phyloP scores from a whole-genome alignment of 2,329 filamentous ascomycete genomes.

The Colletotrichum sublineola region DNA sequence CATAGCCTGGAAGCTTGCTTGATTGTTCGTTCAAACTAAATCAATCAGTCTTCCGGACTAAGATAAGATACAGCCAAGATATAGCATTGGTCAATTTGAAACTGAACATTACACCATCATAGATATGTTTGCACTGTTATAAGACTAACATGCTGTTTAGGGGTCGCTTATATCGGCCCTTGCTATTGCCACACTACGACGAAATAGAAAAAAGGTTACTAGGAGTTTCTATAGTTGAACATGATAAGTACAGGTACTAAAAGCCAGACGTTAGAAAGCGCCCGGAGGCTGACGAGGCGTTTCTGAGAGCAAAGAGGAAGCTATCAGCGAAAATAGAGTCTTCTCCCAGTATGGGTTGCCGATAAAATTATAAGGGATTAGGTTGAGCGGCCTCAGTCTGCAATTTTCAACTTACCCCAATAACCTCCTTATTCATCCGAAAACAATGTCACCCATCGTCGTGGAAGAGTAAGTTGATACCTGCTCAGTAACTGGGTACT shows the following conservation, averaged over 20 bases:
- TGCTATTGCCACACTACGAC: background rate
- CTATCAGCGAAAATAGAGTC: background rate
- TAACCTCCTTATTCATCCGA: background rate
- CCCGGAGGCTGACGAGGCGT: background rate
- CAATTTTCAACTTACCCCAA: background rate
- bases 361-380: background rate
- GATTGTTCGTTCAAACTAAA: background rate
- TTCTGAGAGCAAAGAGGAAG: background rate
- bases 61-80: background rate
- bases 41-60: background rate
- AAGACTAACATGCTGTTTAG: background rate
- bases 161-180: background rate
- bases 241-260: background rate
- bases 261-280: background rate
- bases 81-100: no score
- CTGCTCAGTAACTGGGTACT: background rate
- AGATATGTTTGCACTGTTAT: background rate
- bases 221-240: background rate
- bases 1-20: background rate
- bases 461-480: background rate
- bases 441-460: background rate
- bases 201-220: background rate
- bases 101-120: background rate
- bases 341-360: background rate
- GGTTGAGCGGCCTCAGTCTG: background rate